Base-by-base conservation (phyloP, 1,139 yeast species). In the Nakaseomyces bracarensis region DNA sequence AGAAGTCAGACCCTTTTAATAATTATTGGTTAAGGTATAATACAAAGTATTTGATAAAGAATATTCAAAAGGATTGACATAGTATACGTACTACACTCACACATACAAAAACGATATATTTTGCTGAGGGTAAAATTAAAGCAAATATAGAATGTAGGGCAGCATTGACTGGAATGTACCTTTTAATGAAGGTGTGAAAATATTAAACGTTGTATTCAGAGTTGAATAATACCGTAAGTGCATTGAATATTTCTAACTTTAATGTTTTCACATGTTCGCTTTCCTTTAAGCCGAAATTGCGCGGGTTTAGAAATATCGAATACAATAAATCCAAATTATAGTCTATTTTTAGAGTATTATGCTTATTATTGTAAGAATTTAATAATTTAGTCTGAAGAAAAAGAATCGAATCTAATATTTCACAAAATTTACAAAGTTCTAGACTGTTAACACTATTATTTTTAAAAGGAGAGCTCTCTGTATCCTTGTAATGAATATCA, bases 241-340 rank as follows among this genome's bases (percentile, higher is more conserved):
- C 36, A 21, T 21, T 33, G n/a, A 33, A 33, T 13, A 33, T 33
- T 13, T 33, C 36, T 18, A 33, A 20, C 14, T 11, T 20, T 8
- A 33, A 20, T 4, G 36, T 20, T 13, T 33, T 33, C 4, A 33
- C 26, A 33, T 33, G 36, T 13, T 20, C 26, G 3, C 26, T 13
- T 21, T 33, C 36, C 7, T 33, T 21, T 26, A 33, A 14, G 8
- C 36, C 36, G n/a, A 20, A 33, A 21, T 21, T 13, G 4, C 21
- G 4, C 8, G 36, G 36, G 11, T 33, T 21, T 13, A 33, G 8
- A 11, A 33, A 33, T 13, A 33, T 33, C 4, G 36, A 20, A 21
- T 33, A 33, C 26, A 33, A 21, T n/a, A 33, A 20, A 21, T 33
- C 36, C 7, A 33, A 10, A n/a, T 33, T 15, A 18, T 33, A 33